A percentile compares a stretch with the other conserved stretches of the same genome.
phyloP scores from a whole-genome alignment of 257 asterid species.

The Nyctanthes arbortristis region DNA sequence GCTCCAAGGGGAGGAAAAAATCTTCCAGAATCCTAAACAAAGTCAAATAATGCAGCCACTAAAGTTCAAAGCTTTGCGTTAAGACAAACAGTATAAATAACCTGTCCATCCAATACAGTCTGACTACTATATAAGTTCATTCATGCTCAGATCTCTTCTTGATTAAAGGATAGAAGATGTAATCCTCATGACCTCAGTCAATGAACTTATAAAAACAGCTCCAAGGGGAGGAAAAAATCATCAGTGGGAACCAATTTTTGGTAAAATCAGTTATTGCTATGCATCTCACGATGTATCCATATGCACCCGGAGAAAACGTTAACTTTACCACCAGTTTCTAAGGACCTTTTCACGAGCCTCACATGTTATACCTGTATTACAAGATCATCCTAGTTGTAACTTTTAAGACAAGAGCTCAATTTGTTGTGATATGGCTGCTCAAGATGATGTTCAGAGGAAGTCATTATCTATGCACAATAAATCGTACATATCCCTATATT shows the following conservation, averaged over 20 bases:
- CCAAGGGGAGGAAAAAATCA: not conserved
- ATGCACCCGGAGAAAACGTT: too few relatives aligned
- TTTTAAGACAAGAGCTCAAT: not conserved
- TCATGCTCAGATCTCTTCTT: not conserved
- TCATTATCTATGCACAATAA: not conserved
- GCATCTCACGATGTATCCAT: too few relatives aligned
- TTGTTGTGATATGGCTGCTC: not conserved
- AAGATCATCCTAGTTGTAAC: not conserved
- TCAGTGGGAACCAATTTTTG: too few relatives aligned
- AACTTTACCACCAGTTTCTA: too few relatives aligned
- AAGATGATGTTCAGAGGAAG: not conserved
- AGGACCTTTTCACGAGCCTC: too few relatives aligned
- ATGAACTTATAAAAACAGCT: not conserved
- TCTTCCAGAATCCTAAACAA: not conserved
- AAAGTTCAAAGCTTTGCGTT: slow-evolving; percentile 10
- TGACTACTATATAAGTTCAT: not conserved
- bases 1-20: not conserved
- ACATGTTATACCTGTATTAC: not conserved
- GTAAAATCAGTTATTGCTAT: too few relatives aligned
- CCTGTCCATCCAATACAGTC: not conserved
- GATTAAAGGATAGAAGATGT: not conserved
- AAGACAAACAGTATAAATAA: not conserved
- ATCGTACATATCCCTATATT: not conserved
- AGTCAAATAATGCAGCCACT: not conserved
- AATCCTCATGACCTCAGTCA: not conserved